phyloP scores from a whole-genome alignment of 345 rosid species.

The Sonneratia alba region DNA sequence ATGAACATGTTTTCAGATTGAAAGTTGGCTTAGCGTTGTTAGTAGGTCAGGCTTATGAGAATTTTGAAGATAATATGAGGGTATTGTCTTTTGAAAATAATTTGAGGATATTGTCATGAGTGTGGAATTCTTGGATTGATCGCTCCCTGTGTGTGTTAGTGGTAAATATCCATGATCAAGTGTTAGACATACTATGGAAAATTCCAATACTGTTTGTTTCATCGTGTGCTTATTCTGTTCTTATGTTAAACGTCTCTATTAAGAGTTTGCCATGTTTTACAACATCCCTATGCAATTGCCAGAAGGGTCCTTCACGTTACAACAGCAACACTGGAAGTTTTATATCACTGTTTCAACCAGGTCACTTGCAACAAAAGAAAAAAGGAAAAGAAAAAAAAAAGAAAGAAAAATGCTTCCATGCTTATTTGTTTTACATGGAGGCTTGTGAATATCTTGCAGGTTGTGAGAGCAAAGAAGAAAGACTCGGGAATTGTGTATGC shows the following conservation, averaged over 20 bases:
- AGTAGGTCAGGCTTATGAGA: background rate
- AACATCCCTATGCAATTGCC: background rate
- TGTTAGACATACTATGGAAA: background rate
- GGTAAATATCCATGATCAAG: background rate
- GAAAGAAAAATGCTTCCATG: background rate
- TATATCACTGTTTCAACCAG: background rate
- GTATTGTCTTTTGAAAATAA: no score
- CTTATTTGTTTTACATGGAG: background rate
- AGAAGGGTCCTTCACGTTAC: background rate
- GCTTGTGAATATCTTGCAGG: conserved; percentile 32
- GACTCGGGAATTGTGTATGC: conserved; percentile 81
- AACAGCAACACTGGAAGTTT: background rate
- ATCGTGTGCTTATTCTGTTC: background rate
- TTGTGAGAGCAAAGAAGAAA: conserved; percentile 91
- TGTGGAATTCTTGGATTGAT: background rate
- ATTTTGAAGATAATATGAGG: background rate
- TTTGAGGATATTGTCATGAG: no score
- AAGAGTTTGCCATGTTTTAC: background rate
- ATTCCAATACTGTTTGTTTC: background rate
- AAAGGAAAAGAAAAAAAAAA: background rate
- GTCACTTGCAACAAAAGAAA: background rate
- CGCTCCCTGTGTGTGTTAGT: background rate
- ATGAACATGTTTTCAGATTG: background rate
- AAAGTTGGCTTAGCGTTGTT: background rate
- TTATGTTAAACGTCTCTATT: background rate